Percentiles rank a stretch among this genome's conserved stretches.
Conservation (phyloP, 495 filamentous ascomycete genomes). For the Xylaria palmicola region DNA sequence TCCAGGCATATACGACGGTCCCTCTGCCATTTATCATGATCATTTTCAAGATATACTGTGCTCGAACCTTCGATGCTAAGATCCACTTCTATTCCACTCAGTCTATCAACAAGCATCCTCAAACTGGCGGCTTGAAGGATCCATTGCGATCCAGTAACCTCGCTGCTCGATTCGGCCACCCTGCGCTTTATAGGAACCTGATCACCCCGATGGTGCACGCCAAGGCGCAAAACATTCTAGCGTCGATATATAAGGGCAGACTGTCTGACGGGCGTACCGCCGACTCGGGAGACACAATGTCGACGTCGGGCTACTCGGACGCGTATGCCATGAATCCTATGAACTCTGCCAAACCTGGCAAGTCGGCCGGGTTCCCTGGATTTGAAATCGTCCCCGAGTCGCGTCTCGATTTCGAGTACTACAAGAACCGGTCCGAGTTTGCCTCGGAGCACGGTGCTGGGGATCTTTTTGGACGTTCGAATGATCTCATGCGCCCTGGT, state of each 20-base stretch:
- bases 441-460: slow-evolving; percentile 81
- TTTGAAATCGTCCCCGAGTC: slow-evolving; percentile 90
- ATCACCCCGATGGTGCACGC: slow-evolving; percentile 96
- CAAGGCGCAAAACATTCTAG: slow-evolving; percentile 78
- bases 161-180: slow-evolving; percentile 81
- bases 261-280: slow-evolving; percentile 55
- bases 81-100: slow-evolving; percentile 72
- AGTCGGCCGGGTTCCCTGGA: slow-evolving; percentile 51
- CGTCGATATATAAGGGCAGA: slow-evolving; percentile 76
- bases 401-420: slow-evolving; percentile 91
- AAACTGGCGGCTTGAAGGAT: slow-evolving; percentile 43
- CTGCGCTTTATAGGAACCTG: slow-evolving; percentile 82
- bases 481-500: slow-evolving; percentile 65
- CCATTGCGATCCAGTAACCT: slow-evolving; percentile 64
- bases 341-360: slow-evolving; percentile 73
- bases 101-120: slow-evolving; percentile 53
- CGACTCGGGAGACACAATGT: slow-evolving; percentile 57
- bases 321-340: slow-evolving; percentile 74
- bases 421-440: slow-evolving; percentile 86
- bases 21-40: slow-evolving; percentile 81
- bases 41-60: slow-evolving; percentile 85
- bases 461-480: slow-evolving; percentile 64
- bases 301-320: slow-evolving; percentile 67
- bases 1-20: slow-evolving; percentile 62
- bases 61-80: slow-evolving; percentile 68